Conservation (phyloP, 2,329 filamentous ascomycete genomes). For the Penicillium olsonii region DNA sequence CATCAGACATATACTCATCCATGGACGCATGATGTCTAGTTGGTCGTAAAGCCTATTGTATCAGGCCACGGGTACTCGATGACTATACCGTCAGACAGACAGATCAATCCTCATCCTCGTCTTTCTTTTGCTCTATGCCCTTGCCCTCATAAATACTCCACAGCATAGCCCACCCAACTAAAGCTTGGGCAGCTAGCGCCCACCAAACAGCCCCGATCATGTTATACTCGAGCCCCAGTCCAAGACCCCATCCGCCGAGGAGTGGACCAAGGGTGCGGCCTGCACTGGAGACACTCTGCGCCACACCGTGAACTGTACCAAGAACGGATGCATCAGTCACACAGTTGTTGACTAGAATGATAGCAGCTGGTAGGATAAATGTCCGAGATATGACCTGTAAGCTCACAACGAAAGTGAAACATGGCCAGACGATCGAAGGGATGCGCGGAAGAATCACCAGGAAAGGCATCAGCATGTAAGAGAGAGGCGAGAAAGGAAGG, state of each 20-base stretch:
- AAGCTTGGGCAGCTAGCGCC: slow-evolving; percentile 56
- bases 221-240: slow-evolving; percentile 54
- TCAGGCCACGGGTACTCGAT: neutral
- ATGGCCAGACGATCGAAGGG: slow-evolving; percentile 61
- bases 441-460: slow-evolving; percentile 66
- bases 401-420: slow-evolving; percentile 63
- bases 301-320: slow-evolving; percentile 61
- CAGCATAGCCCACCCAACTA: slow-evolving; percentile 59
- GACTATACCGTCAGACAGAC: neutral
- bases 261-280: slow-evolving; percentile 60
- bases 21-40: too few relatives aligned
- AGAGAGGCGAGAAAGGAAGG: slow-evolving; percentile 68
- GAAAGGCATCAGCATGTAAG: slow-evolving; percentile 70
- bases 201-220: slow-evolving; percentile 61
- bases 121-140: slow-evolving; percentile 56
- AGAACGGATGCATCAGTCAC: slow-evolving; percentile 58
- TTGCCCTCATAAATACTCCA: slow-evolving; percentile 66
- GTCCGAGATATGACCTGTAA: slow-evolving; percentile 74
- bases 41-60: too few relatives aligned
- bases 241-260: slow-evolving; percentile 56
- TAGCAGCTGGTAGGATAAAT: slow-evolving; percentile 62
- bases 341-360: slow-evolving; percentile 63
- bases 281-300: slow-evolving; percentile 56
- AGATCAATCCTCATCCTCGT: slow-evolving; percentile 14
- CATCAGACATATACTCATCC: too few relatives aligned